phyloP scores from a whole-genome alignment of 768 basidiomycete species.

The Tulasnella sp. region DNA sequence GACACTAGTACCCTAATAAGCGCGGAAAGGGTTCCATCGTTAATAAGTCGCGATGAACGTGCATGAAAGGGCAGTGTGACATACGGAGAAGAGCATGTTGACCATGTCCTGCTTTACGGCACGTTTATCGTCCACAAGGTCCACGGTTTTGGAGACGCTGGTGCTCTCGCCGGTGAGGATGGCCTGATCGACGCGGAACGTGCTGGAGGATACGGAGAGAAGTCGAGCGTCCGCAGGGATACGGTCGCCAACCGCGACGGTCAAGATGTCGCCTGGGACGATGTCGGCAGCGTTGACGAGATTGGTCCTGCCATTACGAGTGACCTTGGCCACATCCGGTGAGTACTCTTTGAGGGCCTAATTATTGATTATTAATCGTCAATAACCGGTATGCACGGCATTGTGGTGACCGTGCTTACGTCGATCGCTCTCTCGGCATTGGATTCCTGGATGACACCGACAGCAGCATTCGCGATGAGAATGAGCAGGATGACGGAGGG shows the following conservation, averaged over 20 bases:
- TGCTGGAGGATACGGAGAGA: slow-evolving; percentile 80
- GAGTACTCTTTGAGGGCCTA: slow-evolving; percentile 96
- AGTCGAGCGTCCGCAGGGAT: slow-evolving; percentile 92
- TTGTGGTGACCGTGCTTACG: slow-evolving; percentile 38
- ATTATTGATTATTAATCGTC: background rate
- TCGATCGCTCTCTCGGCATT: slow-evolving; percentile 97
- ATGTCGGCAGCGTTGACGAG: slow-evolving; percentile 80
- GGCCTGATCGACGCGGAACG: slow-evolving; percentile 92
- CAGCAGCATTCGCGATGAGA: slow-evolving; percentile 91
- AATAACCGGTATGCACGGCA: background rate
- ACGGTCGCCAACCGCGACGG: slow-evolving; percentile 87
- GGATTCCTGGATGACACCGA: slow-evolving; percentile 94
- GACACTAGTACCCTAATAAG: slow-evolving; percentile 75
- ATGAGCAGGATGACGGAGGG: slow-evolving; percentile 92
- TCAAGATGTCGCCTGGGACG: slow-evolving; percentile 90
- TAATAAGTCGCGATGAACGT: background rate
- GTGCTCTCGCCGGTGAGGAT: slow-evolving; percentile 91
- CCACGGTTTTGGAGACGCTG: slow-evolving; percentile 72
- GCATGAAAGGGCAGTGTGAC: slow-evolving; percentile 20
- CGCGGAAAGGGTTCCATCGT: background rate
- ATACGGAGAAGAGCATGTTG: slow-evolving; percentile 88
- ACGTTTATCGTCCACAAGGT: slow-evolving; percentile 51
- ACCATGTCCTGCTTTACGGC: slow-evolving; percentile 98
- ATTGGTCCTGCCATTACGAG: slow-evolving; percentile 55
- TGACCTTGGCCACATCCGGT: slow-evolving; percentile 87